A percentile compares a stretch with the other conserved stretches of the same genome.
phyloP scores from a whole-genome alignment of 768 basidiomycete genomes.

The Pisolithus albus region DNA sequence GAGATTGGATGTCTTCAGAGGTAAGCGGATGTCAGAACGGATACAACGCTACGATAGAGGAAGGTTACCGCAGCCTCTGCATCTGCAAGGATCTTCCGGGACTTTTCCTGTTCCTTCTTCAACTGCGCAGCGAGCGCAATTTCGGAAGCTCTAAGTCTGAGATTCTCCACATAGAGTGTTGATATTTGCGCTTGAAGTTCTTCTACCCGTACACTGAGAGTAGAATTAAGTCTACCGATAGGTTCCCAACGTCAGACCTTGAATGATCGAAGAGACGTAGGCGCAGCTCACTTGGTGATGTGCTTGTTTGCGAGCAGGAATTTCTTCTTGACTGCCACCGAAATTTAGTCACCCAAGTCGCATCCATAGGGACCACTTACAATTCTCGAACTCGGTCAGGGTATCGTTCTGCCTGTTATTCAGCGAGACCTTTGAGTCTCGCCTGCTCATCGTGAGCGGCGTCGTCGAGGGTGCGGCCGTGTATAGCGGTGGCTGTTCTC shows the following conservation, averaged over 20 bases:
- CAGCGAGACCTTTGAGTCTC: conserved; percentile 40
- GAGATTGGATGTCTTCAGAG: conserved; percentile 45
- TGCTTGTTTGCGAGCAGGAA: conserved; percentile 87
- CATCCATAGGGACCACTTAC: conserved; percentile 38
- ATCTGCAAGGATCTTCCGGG: conserved; percentile 61
- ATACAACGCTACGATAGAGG: conserved; percentile 13
- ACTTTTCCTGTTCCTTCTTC: conserved; percentile 75
- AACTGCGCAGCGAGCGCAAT: conserved; percentile 70
- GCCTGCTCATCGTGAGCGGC: conserved; percentile 27
- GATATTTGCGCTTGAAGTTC: conserved; percentile 81
- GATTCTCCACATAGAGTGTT: conserved; percentile 75
- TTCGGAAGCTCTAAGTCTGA: conserved; percentile 73
- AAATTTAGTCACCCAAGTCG: conserved; percentile 5
- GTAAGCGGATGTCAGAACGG: conserved; percentile 6
- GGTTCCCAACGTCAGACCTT: conserved; percentile 3
- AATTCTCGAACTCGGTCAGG: conserved; percentile 77
- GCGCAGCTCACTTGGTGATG: conserved; percentile 66
- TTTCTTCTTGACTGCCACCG: conserved; percentile 80
- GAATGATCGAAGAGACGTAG: conserved; percentile 2
- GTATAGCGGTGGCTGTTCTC: conserved; percentile 16
- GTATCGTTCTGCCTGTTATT: conserved; percentile 70
- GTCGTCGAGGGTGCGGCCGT: conserved; percentile 8
- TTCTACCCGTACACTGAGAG: conserved; percentile 75
- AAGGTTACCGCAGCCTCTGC: conserved; percentile 65
- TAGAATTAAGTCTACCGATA: conserved; percentile 66